Conservation (phyloP, 2,329 filamentous ascomycete species). For the Catunica adiposa region DNA sequence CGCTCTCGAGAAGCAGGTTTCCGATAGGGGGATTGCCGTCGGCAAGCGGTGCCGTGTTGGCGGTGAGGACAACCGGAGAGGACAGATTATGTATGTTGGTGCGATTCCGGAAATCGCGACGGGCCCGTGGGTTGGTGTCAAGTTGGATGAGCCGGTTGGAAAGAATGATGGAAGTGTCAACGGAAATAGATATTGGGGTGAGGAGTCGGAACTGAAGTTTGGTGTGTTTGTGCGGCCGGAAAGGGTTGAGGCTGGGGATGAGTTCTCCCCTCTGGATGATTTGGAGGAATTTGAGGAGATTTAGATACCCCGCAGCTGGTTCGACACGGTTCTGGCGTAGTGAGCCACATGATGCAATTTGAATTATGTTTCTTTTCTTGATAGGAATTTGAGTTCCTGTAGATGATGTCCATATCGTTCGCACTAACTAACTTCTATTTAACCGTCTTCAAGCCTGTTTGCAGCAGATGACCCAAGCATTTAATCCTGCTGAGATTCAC, state of each 20-base stretch:
- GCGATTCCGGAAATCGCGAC: conserved; percentile 57
- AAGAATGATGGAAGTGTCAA: conserved; percentile 67
- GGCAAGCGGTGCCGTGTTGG: conserved; percentile 50
- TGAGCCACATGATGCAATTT: background rate
- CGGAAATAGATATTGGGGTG: conserved; percentile 51
- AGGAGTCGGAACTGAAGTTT: conserved; percentile 46
- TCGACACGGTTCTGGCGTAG: background rate
- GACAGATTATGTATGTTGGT: conserved; percentile 55
- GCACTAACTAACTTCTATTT: no score
- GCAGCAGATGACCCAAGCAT: no score
- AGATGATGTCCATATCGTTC: no score
- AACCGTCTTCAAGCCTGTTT: no score
- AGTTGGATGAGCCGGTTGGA: conserved; percentile 63
- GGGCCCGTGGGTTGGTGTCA: conserved; percentile 52
- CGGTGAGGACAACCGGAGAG: conserved; percentile 51
- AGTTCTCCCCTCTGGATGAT: conserved; percentile 50
- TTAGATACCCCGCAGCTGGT: conserved; percentile 19
- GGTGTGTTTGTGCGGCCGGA: conserved; percentile 69
- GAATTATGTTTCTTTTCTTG: background rate
- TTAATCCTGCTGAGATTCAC: no score
- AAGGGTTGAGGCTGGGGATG: conserved; percentile 56
- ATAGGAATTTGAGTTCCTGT: background rate
- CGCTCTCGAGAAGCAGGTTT: conserved; percentile 52
- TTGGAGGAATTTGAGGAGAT: conserved; percentile 66
- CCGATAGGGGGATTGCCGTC: conserved; percentile 46